Evolutionary conservation across 192 early-diverging fungal genomes (phyloP), one percentile per base, ranked within the genome.

Genomic region (Spinellus fusiger): DNA sequence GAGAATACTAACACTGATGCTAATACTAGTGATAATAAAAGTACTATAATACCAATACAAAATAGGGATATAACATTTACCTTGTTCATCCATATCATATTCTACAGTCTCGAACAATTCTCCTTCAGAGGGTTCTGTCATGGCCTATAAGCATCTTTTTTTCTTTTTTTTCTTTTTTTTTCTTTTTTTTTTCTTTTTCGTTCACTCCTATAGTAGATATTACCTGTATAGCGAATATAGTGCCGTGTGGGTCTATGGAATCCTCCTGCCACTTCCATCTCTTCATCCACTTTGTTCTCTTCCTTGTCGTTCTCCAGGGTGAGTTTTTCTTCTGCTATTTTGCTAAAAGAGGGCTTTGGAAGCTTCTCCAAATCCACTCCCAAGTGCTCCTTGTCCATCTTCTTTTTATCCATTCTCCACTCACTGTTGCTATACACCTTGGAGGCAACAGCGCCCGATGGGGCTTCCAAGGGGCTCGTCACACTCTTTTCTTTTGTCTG

Each of bases 31-130:
- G n/a, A n/a, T n/a, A n/a, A n/a, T n/a, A n/a, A n/a, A n/a, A n/a
- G n/a, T n/a, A n/a, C n/a, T n/a, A n/a, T n/a, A n/a, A n/a, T n/a
- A n/a, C n/a, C n/a, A n/a, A n/a, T n/a, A n/a, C n/a, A n/a, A n/a
- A n/a, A 22, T 51, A 22, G 15, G 49, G 25, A 50, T 50, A 50
- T 27, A 51, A 26, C 5, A 13, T 51, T n/a, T 77, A 82, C 85
- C 91, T 76, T 96, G 89, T 61, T 99, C 94, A 66, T 99, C 97
- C 89, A 99, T 89, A 72, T 99, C 97, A 67, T 99, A 99, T 70
- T 99, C 97, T 31, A 93, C 85, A 8, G 70, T 76, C 27, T 80
- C 84, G 33, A 67, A 77, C 15, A 86, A 68, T 15, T 81, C 79
- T 28, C 61, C 76, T 53, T 86, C 84, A 0, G 82, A 70, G 13